Evolutionary conservation across 2,329 filamentous ascomycete genomes (phyloP), one percentile per base, ranked within the genome.

Genomic region (Parastagonospora avenae): DNA sequence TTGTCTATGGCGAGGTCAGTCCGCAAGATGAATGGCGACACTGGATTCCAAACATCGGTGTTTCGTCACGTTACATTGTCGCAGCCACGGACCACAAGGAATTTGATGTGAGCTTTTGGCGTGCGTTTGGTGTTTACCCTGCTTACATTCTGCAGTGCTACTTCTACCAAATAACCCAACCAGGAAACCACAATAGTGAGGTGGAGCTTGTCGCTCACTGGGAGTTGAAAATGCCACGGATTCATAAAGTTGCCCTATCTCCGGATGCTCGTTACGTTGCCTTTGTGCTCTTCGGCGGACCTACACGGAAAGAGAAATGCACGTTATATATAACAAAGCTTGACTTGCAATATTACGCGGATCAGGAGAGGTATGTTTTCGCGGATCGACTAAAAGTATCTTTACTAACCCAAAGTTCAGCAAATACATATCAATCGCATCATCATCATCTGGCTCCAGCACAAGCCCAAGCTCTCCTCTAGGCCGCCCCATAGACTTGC

Each of bases 41-140:
- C 1, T 47, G 45, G 45, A 40, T 14, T 9, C 12, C 27, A 3
- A 46, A 19, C 4, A 32, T 47, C 16, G 45, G 45, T 7, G 37
- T 47, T 27, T 40, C 45, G 7, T 24, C 35, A 10, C 35, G 41
- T 12, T 40, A 40, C 45, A 41, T 47, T 47, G 3, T 47, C 8
- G 45, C 45, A 30, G 30, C 45, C 4, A 47, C 45, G 6, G 27
- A 47, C 12, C n/a, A 41, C 32, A 15, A 47, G 9, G 37, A 47
- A 41, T 47, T 47, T 24, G 45, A 47, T 15, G 45, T 47, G 32
- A 16, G 32, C 9, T 9, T 15, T 16, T 16, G 9, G 16, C 8
- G 9, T 7, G 11, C n/a, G 16, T n/a, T 16, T 14, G n/a, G 8
- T 8, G 4, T 5, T 9, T 9, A 36, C 9, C 27, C 6, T 46